Evolutionary conservation across 208 protist species (phyloP).

Genomic region (Leishmania major): DNA sequence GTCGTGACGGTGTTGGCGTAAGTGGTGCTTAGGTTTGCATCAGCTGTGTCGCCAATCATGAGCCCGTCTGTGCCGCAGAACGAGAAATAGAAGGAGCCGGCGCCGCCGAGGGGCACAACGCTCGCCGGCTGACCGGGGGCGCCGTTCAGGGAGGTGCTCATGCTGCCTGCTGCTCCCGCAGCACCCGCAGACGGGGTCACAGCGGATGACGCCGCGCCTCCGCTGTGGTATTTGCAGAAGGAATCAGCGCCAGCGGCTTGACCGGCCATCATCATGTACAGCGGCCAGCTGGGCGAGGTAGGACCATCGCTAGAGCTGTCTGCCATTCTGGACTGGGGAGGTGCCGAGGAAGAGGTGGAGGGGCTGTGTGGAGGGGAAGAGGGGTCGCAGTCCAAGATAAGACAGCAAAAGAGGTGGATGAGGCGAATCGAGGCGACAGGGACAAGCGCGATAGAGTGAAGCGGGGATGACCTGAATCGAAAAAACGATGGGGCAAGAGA

Average conservation of each 20-base stretch:
- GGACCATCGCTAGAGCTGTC: not conserved
- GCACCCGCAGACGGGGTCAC: not conserved
- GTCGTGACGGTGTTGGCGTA: slow-evolving; percentile 5
- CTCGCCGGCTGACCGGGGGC: not conserved
- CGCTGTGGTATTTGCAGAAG: slow-evolving; percentile 7
- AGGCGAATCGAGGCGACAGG: not conserved
- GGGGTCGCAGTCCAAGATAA: not conserved
- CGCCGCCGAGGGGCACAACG: not conserved
- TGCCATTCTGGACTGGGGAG: not conserved
- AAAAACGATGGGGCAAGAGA: not conserved
- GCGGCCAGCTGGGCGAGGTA: slow-evolving; percentile 1
- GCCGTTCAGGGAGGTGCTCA: not conserved
- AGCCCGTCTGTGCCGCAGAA: slow-evolving; percentile 17
- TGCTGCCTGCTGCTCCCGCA: not conserved
- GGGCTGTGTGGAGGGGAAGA: not conserved
- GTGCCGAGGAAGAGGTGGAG: not conserved
- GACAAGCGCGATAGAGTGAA: not conserved
- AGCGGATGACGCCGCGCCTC: not conserved
- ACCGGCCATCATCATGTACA: slow-evolving; percentile 3
- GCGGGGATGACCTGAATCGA: not conserved
- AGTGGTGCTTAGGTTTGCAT: slow-evolving; percentile 2
- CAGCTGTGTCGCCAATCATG: slow-evolving; percentile 11
- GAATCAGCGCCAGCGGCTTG: slow-evolving; percentile 5
- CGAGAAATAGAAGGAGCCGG: slow-evolving; percentile 22
- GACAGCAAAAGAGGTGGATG: not conserved